Conservation (phyloP, 352 stramenopile species). For the Globisporangium nodosum region DNA sequence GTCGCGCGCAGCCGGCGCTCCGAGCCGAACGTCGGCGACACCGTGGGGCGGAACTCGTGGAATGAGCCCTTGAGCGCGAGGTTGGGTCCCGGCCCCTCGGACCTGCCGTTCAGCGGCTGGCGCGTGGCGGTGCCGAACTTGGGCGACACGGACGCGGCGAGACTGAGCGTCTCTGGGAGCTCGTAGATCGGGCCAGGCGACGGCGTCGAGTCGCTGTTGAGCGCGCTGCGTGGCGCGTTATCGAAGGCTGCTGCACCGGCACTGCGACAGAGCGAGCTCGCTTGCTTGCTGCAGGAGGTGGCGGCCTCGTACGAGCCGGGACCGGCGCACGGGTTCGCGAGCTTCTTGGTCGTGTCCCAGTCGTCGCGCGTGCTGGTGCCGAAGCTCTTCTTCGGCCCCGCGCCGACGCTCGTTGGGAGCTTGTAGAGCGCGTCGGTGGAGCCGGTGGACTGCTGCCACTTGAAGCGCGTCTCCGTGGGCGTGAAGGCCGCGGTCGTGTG, state of each 20-base stretch:
- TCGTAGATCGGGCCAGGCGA: constrained; percentile 78
- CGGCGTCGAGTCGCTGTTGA: constrained; percentile 50
- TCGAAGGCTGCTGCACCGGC: constrained; percentile 52
- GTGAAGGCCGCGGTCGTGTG: constrained; percentile 61
- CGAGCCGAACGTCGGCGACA: constrained; percentile 70
- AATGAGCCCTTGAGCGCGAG: constrained; percentile 54
- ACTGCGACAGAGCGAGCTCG: constrained; percentile 45
- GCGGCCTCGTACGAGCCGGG: constrained; percentile 63
- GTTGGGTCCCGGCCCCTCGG: constrained; percentile 55
- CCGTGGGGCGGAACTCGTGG: constrained; percentile 29
- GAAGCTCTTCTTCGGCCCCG: constrained; percentile 62
- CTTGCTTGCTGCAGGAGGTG: constrained; percentile 52
- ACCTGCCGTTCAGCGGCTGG: constrained; percentile 44
- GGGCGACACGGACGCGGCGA: constrained; percentile 19
- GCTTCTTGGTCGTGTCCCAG: constrained; percentile 66
- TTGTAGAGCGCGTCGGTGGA: constrained; percentile 66
- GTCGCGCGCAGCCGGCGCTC: constrained; percentile 39
- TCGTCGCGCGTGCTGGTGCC: constrained; percentile 74
- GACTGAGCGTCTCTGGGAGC: constrained; percentile 40
- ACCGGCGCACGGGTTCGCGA: constrained; percentile 48
- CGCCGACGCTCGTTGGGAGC: constrained; percentile 54
- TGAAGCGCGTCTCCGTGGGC: constrained; percentile 63
- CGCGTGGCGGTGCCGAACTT: constrained; percentile 65
- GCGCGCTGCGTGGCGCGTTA: constrained; percentile 41
- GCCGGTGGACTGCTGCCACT: constrained; percentile 54